phyloP scores from a whole-genome alignment of 2,329 filamentous ascomycete species.

The Aspergillus neotritici region DNA sequence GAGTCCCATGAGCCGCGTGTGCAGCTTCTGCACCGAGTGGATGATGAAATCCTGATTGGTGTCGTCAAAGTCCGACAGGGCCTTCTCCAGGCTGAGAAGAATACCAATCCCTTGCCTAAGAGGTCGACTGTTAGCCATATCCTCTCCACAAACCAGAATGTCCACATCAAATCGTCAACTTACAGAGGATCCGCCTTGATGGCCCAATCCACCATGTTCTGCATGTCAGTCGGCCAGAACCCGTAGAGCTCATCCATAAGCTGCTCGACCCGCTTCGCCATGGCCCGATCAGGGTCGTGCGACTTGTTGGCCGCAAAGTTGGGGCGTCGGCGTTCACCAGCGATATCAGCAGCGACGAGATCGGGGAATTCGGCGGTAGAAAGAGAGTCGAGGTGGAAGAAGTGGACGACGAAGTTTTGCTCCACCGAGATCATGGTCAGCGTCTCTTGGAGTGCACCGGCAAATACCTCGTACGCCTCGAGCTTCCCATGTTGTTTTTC shows the following conservation, averaged over 20 bases:
- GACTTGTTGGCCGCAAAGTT: constrained; percentile 69
- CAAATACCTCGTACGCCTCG: constrained; percentile 75
- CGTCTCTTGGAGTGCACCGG: constrained; percentile 72
- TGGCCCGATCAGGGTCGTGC: constrained; percentile 81
- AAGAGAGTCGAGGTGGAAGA: constrained; percentile 89
- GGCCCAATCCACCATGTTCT: constrained; percentile 77
- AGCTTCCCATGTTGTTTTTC: constrained; percentile 60
- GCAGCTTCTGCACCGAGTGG: constrained; percentile 70
- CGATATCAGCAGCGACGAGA: constrained; percentile 59
- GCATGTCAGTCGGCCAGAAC: constrained; percentile 73
- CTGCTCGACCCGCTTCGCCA: constrained; percentile 77
- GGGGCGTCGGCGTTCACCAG: constrained; percentile 63
- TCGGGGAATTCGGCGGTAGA: constrained; percentile 80
- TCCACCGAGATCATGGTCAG: constrained; percentile 81
- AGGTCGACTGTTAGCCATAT: constrained; percentile 20
- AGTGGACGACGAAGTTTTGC: constrained; percentile 95
- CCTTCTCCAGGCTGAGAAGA: constrained; percentile 72
- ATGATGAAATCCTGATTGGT: constrained; percentile 91
- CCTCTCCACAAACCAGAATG: neutral
- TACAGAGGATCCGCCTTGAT: constrained; percentile 74
- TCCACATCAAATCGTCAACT: constrained; percentile 35
- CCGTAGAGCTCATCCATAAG: constrained; percentile 85
- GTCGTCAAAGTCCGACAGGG: constrained; percentile 72
- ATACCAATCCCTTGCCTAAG: constrained; percentile 81
- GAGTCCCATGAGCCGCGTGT: constrained; percentile 64